Conservation (phyloP, 169 alveolate genomes). For the Cryptosporidium parvum region DNA sequence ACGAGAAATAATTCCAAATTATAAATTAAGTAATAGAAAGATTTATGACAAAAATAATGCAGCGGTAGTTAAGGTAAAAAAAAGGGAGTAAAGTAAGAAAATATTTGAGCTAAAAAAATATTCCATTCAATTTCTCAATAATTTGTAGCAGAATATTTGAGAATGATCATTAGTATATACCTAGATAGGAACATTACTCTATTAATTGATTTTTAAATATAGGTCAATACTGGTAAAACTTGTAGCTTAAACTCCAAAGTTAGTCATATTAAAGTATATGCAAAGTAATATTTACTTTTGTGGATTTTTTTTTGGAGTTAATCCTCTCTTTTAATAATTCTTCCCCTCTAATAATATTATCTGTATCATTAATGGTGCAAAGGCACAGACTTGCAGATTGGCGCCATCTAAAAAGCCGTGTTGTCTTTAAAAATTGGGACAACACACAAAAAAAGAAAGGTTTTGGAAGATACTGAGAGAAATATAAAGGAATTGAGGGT, state of each 20-base stretch:
- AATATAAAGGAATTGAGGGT: neutral
- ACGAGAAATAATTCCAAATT: too few species aligned
- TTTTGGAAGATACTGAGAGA: neutral
- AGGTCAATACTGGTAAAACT: neutral
- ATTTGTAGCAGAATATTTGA: neutral
- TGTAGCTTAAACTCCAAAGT: neutral
- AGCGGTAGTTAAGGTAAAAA: neutral
- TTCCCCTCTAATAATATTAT: neutral
- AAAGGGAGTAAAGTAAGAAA: too few species aligned
- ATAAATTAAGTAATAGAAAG: too few species aligned
- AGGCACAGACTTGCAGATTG: slow-evolving; percentile 45
- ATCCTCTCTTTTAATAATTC: neutral
- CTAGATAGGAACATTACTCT: neutral
- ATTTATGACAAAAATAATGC: too few species aligned
- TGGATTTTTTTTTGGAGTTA: too few species aligned
- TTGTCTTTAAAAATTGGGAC: slow-evolving; percentile 49
- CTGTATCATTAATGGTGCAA: slow-evolving; percentile 4
- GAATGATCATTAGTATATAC: neutral
- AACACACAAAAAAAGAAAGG: slow-evolving; percentile 11
- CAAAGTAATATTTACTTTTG: neutral
- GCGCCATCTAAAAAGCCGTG: slow-evolving; percentile 77
- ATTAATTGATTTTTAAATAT: too few species aligned
- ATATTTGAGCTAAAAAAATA: neutral
- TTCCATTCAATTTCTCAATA: neutral
- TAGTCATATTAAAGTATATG: too few species aligned